Conservation (phyloP, 2,329 filamentous ascomycete species). For the Fusarium verticillioides region DNA sequence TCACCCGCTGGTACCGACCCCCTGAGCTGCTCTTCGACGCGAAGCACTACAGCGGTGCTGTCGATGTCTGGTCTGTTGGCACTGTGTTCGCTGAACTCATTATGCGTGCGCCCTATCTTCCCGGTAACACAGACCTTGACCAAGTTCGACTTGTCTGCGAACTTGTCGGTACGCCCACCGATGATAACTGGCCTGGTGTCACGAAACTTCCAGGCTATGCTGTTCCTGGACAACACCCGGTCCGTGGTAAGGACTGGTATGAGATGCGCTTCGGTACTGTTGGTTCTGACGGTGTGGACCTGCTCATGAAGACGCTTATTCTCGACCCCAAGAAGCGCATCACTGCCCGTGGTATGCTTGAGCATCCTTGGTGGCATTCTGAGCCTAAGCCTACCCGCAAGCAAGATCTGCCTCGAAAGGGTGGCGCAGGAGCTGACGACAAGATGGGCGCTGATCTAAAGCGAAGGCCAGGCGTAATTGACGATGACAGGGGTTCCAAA, state of each 20-base stretch:
- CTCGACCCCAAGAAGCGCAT: slow-evolving; percentile 89
- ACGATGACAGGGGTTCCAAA: slow-evolving; percentile 75
- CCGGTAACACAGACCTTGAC: slow-evolving; percentile 85
- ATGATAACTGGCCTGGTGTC: slow-evolving; percentile 96
- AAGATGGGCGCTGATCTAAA: slow-evolving; percentile 87
- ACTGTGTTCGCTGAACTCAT: slow-evolving; percentile 94
- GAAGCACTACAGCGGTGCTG: slow-evolving; percentile 86
- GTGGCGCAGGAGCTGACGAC: slow-evolving; percentile 75
- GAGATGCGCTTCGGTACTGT: slow-evolving; percentile 81
- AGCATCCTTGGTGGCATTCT: slow-evolving; percentile 86
- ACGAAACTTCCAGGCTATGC: slow-evolving; percentile 82
- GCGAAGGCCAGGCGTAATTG: slow-evolving; percentile 74
- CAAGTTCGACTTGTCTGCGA: slow-evolving; percentile 87
- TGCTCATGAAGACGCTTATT: slow-evolving; percentile 85
- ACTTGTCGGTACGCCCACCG: slow-evolving; percentile 87
- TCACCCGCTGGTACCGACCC: slow-evolving; percentile 95
- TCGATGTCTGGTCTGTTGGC: slow-evolving; percentile 94
- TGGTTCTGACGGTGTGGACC: slow-evolving; percentile 84
- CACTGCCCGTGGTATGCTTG: slow-evolving; percentile 79
- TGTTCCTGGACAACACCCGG: slow-evolving; percentile 69
- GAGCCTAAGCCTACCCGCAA: slow-evolving; percentile 86
- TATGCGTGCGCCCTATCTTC: slow-evolving; percentile 82
- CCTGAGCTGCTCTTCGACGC: slow-evolving; percentile 94
- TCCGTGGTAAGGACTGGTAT: slow-evolving; percentile 78
- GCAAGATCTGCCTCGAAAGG: slow-evolving; percentile 82